Evolutionary conservation across 345 rosid species (phyloP), one percentile per base, ranked within the genome.

Genomic region (Salix purpurea): DNA sequence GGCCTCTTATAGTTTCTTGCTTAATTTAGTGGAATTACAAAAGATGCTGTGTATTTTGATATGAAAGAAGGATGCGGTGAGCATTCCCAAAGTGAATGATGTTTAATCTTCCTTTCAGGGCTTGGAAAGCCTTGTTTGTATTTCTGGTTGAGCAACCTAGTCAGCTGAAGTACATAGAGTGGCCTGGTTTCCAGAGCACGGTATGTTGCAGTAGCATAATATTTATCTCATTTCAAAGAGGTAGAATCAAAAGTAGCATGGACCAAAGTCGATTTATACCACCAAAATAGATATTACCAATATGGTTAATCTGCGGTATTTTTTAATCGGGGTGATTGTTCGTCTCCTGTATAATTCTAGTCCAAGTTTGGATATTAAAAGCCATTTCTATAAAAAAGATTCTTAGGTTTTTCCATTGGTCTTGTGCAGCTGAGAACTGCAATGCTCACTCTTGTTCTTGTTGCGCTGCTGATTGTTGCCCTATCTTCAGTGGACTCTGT

Each of bases 81-180:
- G 56, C 30, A 34, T 61, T 3, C 5, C 21, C 46, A 7, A 62
- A 64, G 67, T 69, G 24, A 76, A 30, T 24, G 26, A 44, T 71
- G 28, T 65, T 70, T 67, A 4, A 64, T 73, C 46, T 52, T 61
- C 28, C 42, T 67, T 77, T 42, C 78, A 93, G 96, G 96, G 84
- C 82, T 58, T 65, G 86, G 76, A 89, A 82, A 77, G 84, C 87
- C 32, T 40, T 91, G 73, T 79, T 84, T 30, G 30, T 65, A 23
- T 91, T 93, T 80, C 84, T 93, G 78, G 77, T 40, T 67, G 97
- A 87, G 90, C 98, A 93, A 73, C 98, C 98, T 23, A 76, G 95
- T 67, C 92, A 91, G 84, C 88, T 93, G 32, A 93, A 87, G 85
- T 87, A 87, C 87, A 86, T 93, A 74, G 97, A 93, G 80, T 93